Percentiles rank a stretch among this genome's conserved stretches.
phyloP scores from a whole-genome alignment of 2,329 filamentous ascomycete genomes.

The Cladosporium phlei region DNA sequence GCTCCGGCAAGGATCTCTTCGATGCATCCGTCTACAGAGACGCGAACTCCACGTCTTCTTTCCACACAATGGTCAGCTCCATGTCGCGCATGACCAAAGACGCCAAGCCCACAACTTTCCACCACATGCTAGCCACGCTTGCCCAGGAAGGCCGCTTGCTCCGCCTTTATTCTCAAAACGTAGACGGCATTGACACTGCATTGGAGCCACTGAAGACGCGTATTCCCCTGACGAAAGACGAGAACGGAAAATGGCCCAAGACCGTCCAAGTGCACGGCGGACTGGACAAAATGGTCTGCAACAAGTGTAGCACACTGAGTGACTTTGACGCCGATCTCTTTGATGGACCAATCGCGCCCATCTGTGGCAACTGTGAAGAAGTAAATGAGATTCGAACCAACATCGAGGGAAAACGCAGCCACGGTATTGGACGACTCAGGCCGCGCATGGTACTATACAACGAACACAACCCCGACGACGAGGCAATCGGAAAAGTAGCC shows the following conservation, averaged over 20 bases:
- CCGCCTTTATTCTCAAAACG: constrained; percentile 92
- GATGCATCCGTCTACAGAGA: constrained; percentile 97
- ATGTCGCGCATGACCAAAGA: constrained; percentile 72
- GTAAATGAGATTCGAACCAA: constrained; percentile 71
- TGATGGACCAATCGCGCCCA: constrained; percentile 74
- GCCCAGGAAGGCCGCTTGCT: constrained; percentile 81
- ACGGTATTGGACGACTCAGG: constrained; percentile 83
- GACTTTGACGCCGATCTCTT: constrained; percentile 77
- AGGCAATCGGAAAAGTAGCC: constrained; percentile 89
- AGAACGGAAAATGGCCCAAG: constrained; percentile 83
- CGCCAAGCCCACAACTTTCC: constrained; percentile 80
- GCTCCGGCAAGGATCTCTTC: constrained; percentile 91
- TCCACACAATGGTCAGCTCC: constrained; percentile 93
- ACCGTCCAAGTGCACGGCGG: constrained; percentile 93
- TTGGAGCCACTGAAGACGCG: constrained; percentile 74
- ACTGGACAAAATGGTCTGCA: constrained; percentile 92
- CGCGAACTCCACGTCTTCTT: constrained; percentile 78
- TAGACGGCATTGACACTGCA: constrained; percentile 87
- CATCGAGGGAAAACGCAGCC: constrained; percentile 79
- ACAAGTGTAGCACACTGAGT: constrained; percentile 76
- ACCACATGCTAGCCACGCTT: constrained; percentile 86
- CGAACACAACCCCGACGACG: constrained; percentile 92
- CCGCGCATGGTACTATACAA: constrained; percentile 97
- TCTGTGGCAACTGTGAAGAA: constrained; percentile 69
- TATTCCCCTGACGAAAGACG: constrained; percentile 65